Evolutionary conservation across 352 stramenopile species (phyloP).

Genomic region (Phytophthora ohioensis): DNA sequence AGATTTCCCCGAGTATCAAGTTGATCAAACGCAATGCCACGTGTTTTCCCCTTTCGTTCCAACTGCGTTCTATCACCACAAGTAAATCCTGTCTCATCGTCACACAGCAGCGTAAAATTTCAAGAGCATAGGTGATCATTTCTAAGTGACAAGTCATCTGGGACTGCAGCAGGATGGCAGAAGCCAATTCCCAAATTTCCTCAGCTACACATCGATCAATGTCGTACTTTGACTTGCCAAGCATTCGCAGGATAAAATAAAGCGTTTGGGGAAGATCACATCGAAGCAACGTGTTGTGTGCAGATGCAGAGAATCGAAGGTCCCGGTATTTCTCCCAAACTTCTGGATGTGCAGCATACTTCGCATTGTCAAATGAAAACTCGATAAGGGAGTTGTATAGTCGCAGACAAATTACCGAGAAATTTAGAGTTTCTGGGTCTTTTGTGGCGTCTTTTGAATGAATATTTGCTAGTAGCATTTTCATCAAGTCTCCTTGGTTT

Average conservation of each 20-base stretch:
- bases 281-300: not conserved
- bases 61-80: not conserved
- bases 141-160: not conserved
- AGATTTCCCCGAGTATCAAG: not conserved
- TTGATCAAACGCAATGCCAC: constrained; percentile 15
- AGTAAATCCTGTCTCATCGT: not conserved
- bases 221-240: not conserved
- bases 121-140: not conserved
- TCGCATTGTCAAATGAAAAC: constrained; percentile 23
- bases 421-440: not conserved
- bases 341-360: constrained; percentile 3
- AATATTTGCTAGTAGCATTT: constrained; percentile 5
- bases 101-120: constrained; percentile 4
- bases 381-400: constrained; percentile 28
- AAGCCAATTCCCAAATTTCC: constrained; percentile 19
- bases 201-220: not conserved
- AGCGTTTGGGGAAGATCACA: constrained; percentile 7
- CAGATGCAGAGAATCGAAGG: constrained; percentile 1
- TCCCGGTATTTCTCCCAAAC: not conserved
- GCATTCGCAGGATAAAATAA: constrained; percentile 13
- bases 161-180: constrained; percentile 3
- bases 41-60: constrained; percentile 11
- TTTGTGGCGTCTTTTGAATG: not conserved
- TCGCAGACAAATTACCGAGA: constrained; percentile 2
- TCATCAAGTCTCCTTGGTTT: constrained; percentile 23